A percentile compares a stretch with the other conserved stretches of the same genome.
These are phyloP conservation scores for Lasiodiplodia gonubiensis DNA, from an alignment of 2,329 filamentous ascomycete species.

Conservation along the genomic window DNA sequence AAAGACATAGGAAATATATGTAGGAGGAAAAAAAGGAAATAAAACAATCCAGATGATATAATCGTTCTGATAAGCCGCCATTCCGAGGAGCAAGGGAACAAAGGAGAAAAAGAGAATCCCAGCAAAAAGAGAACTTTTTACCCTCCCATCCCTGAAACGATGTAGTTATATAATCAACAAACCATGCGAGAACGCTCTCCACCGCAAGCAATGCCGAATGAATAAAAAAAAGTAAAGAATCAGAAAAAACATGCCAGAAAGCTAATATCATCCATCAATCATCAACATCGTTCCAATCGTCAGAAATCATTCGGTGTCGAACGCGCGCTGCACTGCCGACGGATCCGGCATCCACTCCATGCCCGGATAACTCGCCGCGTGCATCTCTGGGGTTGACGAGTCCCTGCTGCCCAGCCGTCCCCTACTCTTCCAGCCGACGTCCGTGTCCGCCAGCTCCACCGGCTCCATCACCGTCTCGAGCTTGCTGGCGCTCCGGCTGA, in stretches of 20 bases:
- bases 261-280: background rate
- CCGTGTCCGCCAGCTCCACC: conserved; percentile 24
- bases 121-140: background rate
- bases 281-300: background rate
- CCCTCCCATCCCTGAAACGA: background rate
- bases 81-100: background rate
- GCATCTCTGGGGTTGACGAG: conserved; percentile 59
- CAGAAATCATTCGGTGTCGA: background rate
- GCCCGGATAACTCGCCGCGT: conserved; percentile 70
- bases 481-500: conserved; percentile 1
- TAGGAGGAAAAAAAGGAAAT: background rate
- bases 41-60: background rate
- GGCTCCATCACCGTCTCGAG: conserved; percentile 23
- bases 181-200: background rate
- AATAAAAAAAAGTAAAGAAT: background rate
- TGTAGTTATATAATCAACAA: background rate
- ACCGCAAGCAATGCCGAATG: background rate
- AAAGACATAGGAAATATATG: background rate
- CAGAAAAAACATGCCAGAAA: background rate
- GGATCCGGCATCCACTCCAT: conserved; percentile 70
- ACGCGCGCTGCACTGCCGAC: background rate
- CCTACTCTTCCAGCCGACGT: conserved; percentile 5
- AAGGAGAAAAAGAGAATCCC: background rate
- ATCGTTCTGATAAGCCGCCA: conserved; percentile 7
- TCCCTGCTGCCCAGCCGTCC: background rate